Evolutionary conservation across 345 rosid genomes (phyloP).

Genomic region (Hirschfeldia incana): DNA sequence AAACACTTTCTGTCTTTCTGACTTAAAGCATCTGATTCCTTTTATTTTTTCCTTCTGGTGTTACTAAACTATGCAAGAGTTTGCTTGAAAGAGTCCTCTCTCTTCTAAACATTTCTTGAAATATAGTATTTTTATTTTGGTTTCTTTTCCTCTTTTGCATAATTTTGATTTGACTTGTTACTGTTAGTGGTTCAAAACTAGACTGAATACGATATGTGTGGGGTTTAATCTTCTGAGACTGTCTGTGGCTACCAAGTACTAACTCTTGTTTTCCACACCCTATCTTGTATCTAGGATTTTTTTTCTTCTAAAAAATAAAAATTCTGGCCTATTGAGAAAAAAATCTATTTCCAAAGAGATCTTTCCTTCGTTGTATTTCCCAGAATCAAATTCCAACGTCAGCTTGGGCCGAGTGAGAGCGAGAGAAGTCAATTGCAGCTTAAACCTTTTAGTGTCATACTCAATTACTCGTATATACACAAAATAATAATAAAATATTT

Average conservation of each 20-base stretch:
- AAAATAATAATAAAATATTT: neutral
- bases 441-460: neutral
- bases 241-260: neutral
- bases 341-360: slow-evolving; percentile 9
- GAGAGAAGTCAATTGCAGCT: slow-evolving; percentile 20
- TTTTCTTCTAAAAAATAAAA: neutral
- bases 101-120: neutral
- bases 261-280: neutral
- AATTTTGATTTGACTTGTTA: slow-evolving; percentile 8
- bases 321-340: neutral
- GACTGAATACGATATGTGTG: slow-evolving; percentile 7
- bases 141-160: neutral
- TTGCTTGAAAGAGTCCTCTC: slow-evolving; percentile 6
- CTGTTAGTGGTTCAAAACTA: slow-evolving; percentile 9
- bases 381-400: slow-evolving; percentile 26
- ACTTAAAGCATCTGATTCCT: slow-evolving; percentile 36
- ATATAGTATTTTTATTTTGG: neutral
- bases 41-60: slow-evolving; percentile 5
- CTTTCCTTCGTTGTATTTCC: slow-evolving; percentile 5
- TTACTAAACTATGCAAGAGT: slow-evolving; percentile 8
- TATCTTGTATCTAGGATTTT: neutral
- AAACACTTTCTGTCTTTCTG: slow-evolving; percentile 20
- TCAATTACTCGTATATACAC: neutral
- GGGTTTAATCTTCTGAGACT: neutral
- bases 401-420: slow-evolving; percentile 1